Percentiles rank a stretch among this genome's conserved stretches.
Conservation (phyloP, 164 flowering plant species). For the Magnolia kwangsiensis region DNA sequence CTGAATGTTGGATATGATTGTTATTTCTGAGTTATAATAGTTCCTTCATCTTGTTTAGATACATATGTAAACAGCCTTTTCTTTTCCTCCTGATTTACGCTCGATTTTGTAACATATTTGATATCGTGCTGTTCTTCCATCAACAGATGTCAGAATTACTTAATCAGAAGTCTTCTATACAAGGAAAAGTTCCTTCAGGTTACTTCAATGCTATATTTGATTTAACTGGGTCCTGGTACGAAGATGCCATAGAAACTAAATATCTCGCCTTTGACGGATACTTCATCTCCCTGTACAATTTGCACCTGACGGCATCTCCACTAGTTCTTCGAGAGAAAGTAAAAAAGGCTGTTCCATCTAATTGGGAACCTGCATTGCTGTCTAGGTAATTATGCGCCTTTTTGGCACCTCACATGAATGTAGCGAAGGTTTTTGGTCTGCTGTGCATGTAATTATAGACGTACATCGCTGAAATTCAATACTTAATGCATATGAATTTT, state of each 20-base stretch:
- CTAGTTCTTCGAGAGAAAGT: constrained; percentile 64
- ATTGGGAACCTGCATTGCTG: constrained; percentile 50
- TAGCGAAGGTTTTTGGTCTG: constrained; percentile 3
- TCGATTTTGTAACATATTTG: background rate
- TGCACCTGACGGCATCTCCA: constrained; percentile 72
- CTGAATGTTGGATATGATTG: background rate
- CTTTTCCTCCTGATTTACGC: background rate
- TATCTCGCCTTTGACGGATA: constrained; percentile 85
- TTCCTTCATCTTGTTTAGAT: background rate
- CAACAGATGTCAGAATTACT: constrained; percentile 88
- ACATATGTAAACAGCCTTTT: background rate
- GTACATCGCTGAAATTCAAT: background rate
- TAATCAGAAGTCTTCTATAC: constrained; percentile 77
- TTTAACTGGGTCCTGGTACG: constrained; percentile 73
- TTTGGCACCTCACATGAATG: background rate
- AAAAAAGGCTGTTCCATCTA: constrained; percentile 76
- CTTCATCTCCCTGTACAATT: constrained; percentile 70
- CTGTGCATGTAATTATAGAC: too few species aligned
- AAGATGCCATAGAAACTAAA: constrained; percentile 72
- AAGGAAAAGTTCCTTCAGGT: constrained; percentile 90
- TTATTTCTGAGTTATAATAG: background rate
- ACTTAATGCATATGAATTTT: too few species aligned
- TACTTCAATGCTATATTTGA: constrained; percentile 76
- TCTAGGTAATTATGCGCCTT: constrained; percentile 41
- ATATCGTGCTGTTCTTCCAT: constrained; percentile 6